phyloP scores from a whole-genome alignment of 108 stramenopile species.

The Bacterosira constricta region DNA sequence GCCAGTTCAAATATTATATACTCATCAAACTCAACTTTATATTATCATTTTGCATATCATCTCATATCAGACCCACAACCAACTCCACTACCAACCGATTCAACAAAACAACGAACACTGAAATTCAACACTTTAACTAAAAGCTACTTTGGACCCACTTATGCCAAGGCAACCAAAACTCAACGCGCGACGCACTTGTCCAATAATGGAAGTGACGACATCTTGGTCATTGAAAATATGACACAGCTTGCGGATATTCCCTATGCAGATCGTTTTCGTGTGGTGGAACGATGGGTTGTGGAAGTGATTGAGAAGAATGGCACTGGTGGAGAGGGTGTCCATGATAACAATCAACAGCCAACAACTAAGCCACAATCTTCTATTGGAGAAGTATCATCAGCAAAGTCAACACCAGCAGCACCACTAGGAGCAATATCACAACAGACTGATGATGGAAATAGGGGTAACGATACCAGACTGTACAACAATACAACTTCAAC shows the following conservation, averaged over 20 bases:
- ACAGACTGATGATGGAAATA: not conserved
- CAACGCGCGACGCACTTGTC: slow-evolving; percentile 65
- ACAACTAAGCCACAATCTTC: too few relatives aligned
- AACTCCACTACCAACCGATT: slow-evolving; percentile 12
- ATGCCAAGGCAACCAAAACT: slow-evolving; percentile 71
- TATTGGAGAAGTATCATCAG: too few relatives aligned
- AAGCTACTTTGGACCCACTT: slow-evolving; percentile 80
- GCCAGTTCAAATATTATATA: too few relatives aligned
- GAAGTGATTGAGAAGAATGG: slow-evolving; percentile 37
- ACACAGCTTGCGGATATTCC: slow-evolving; percentile 77
- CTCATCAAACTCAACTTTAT: too few relatives aligned
- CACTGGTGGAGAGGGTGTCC: not conserved
- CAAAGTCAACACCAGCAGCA: not conserved
- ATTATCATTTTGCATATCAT: too few relatives aligned
- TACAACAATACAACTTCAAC: not conserved
- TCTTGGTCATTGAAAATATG: slow-evolving; percentile 70
- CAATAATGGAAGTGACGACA: slow-evolving; percentile 41
- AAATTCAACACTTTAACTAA: slow-evolving; percentile 77
- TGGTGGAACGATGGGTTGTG: slow-evolving; percentile 79
- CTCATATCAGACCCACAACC: too few relatives aligned
- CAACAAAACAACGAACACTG: slow-evolving; percentile 50
- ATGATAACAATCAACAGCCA: too few relatives aligned
- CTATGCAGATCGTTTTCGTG: slow-evolving; percentile 71
- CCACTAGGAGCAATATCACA: not conserved
- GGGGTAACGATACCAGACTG: slow-evolving; percentile 1